These are phyloP conservation scores for Tolypocladium pustulatum DNA, from an alignment of 2,329 filamentous ascomycete species.

Conservation along the genomic window DNA sequence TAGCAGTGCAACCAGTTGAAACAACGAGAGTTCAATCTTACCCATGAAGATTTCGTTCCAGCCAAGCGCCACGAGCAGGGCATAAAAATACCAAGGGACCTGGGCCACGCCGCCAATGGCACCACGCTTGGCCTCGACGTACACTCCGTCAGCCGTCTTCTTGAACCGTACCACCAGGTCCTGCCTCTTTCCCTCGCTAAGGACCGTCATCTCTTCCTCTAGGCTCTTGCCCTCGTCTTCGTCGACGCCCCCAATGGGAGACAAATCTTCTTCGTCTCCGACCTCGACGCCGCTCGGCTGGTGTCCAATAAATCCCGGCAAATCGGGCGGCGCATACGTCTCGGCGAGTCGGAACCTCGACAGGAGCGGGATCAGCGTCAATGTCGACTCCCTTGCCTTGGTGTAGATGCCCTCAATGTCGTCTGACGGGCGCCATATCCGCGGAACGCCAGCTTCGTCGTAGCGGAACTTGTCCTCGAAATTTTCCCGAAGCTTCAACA, in stretches of 20 bases:
- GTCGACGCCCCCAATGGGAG: constrained; percentile 85
- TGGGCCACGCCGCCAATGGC: constrained; percentile 93
- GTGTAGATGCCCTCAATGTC: constrained; percentile 97
- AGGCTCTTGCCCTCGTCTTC: constrained; percentile 90
- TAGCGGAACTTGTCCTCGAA: constrained; percentile 99
- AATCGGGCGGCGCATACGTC: constrained; percentile 68
- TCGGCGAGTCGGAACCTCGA: constrained; percentile 70
- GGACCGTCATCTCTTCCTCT: constrained; percentile 93
- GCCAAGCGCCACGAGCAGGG: constrained; percentile 76
- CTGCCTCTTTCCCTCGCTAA: constrained; percentile 80
- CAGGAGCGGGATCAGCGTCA: constrained; percentile 81
- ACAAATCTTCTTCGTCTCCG: constrained; percentile 81
- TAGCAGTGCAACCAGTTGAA: background rate
- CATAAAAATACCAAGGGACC: constrained; percentile 91
- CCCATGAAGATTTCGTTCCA: constrained; percentile 97
- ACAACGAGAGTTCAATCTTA: constrained; percentile 36
- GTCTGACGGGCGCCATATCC: constrained; percentile 93
- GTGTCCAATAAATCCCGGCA: constrained; percentile 72
- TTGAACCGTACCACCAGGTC: constrained; percentile 93
- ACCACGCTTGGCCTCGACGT: constrained; percentile 93
- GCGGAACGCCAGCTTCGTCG: constrained; percentile 84
- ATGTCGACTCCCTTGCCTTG: constrained; percentile 80
- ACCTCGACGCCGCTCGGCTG: constrained; percentile 64
- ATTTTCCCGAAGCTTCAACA: constrained; percentile 92
- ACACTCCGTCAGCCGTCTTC: constrained; percentile 95